Evolutionary conservation across 2,329 filamentous ascomycete species (phyloP).

Genomic region (Neofusicoccum kwambonambiense): DNA sequence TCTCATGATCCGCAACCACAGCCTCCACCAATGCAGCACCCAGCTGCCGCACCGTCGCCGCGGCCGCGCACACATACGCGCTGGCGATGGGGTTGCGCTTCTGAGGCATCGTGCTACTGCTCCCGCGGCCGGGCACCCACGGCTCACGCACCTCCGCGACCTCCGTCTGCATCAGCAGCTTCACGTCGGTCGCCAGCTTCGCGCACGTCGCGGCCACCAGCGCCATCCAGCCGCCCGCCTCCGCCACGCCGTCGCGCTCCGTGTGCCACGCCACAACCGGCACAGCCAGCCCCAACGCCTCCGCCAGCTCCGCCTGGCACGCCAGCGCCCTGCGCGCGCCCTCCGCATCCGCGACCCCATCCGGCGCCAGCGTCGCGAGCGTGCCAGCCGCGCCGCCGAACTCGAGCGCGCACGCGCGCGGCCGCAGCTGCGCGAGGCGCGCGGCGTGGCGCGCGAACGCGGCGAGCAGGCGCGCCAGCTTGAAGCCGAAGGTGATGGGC

Average conservation of each 20-base stretch:
- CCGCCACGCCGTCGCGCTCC: constrained; percentile 30
- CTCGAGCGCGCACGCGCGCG: constrained; percentile 29
- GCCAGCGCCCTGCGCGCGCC: constrained; percentile 20
- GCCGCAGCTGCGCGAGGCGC: constrained; percentile 26
- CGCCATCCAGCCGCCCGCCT: constrained; percentile 28
- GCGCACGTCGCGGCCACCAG: constrained; percentile 27
- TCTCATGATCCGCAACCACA: constrained; percentile 32
- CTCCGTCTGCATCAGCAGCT: constrained; percentile 32
- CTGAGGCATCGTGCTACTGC: constrained; percentile 58
- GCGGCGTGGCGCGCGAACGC: constrained; percentile 28
- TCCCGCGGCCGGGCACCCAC: constrained; percentile 55
- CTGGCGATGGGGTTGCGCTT: constrained; percentile 33
- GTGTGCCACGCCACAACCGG: constrained; percentile 34
- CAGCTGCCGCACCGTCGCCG: constrained; percentile 28
- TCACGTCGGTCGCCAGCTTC: constrained; percentile 31
- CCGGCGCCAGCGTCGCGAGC: constrained; percentile 27
- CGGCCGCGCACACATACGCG: constrained; percentile 29
- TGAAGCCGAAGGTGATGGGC: constrained; percentile 34
- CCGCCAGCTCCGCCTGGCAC: constrained; percentile 25
- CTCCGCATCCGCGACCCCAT: constrained; percentile 23
- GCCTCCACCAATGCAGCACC: constrained; percentile 27
- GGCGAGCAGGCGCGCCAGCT: constrained; percentile 31
- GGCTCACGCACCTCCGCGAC: constrained; percentile 31
- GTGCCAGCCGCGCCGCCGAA: constrained; percentile 34
- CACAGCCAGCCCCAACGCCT: constrained; percentile 24